Evolutionary conservation across 73 alveolate genomes (phyloP).

Genomic region (Halteria grandinella): DNA sequence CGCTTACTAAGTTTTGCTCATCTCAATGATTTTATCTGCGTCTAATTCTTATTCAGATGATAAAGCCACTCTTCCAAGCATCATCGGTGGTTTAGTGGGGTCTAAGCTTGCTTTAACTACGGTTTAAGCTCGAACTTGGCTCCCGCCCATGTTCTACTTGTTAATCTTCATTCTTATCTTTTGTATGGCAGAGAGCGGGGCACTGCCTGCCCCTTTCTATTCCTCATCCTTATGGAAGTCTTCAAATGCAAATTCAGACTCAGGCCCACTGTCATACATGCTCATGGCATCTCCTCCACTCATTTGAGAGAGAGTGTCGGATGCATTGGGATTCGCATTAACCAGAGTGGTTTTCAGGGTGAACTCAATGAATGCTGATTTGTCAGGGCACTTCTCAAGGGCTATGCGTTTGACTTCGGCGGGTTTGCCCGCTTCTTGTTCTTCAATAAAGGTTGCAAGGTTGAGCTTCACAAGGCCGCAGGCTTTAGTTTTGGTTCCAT

Average conservation of each 20-base stretch:
- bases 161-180: constrained; percentile 9
- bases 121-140: not conserved
- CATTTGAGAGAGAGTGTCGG: constrained; percentile 64
- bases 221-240: constrained; percentile 52
- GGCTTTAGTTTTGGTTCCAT: constrained; percentile 48
- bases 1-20: too few relatives aligned
- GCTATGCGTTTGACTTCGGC: constrained; percentile 1
- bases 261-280: constrained; percentile 60
- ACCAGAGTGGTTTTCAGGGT: constrained; percentile 40
- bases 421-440: not conserved
- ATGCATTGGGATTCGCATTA: constrained; percentile 31
- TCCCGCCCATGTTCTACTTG: not conserved
- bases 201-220: not conserved
- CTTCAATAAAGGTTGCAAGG: constrained; percentile 46
- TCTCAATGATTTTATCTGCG: too few relatives aligned
- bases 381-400: constrained; percentile 59
- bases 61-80: constrained; percentile 9
- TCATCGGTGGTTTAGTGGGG: constrained; percentile 18
- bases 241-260: constrained; percentile 56
- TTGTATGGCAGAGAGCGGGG: not conserved
- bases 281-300: constrained; percentile 64
- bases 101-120: not conserved
- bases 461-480: constrained; percentile 56
- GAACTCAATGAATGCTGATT: constrained; percentile 34
- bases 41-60: not conserved